A percentile compares a stretch with the other conserved stretches of the same genome.
phyloP scores from a whole-genome alignment of 805 yeast genomes.

The Nakazawaea laoshanensis region DNA sequence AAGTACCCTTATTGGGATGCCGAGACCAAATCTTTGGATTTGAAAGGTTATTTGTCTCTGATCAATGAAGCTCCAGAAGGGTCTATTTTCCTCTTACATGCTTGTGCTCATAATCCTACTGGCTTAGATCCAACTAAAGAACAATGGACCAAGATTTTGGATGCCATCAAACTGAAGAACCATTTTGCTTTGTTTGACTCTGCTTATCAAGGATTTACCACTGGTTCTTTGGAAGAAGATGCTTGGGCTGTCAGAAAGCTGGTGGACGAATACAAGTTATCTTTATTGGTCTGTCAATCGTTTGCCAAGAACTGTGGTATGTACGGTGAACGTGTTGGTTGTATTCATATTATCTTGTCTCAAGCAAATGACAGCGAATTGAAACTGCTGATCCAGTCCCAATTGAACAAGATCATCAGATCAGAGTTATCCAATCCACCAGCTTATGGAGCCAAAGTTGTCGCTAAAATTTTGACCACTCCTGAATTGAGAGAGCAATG shows the following conservation, averaged over 20 bases:
- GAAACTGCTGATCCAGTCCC: conserved; percentile 58
- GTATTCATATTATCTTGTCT: conserved; percentile 67
- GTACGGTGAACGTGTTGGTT: conserved; percentile 97
- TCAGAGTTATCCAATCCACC: conserved; percentile 92
- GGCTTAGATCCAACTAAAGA: conserved; percentile 86
- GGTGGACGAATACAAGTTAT: conserved; percentile 37
- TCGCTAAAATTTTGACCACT: conserved; percentile 60
- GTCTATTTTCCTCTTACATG: conserved; percentile 77
- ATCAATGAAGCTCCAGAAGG: conserved; percentile 65
- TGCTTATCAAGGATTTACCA: conserved; percentile 96
- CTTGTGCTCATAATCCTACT: conserved; percentile 98
- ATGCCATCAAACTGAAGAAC: conserved; percentile 46
- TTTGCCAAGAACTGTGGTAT: conserved; percentile 95
- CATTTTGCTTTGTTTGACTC: conserved; percentile 86
- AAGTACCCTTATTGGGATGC: conserved; percentile 84
- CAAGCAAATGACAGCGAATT: conserved; percentile 28
- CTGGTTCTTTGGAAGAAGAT: conserved; percentile 77
- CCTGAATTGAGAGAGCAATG: conserved; percentile 69
- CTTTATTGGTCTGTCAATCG: conserved; percentile 81
- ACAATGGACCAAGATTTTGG: conserved; percentile 71
- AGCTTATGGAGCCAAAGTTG: conserved; percentile 90
- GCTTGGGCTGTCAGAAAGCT: conserved; percentile 76
- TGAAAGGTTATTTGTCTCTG: conserved; percentile 56
- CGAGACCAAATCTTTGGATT: conserved; percentile 58
- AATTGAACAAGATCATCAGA: conserved; percentile 67